Evolutionary conservation across 2,329 filamentous ascomycete species (phyloP).

Genomic region (Leptographium lundbergii): DNA sequence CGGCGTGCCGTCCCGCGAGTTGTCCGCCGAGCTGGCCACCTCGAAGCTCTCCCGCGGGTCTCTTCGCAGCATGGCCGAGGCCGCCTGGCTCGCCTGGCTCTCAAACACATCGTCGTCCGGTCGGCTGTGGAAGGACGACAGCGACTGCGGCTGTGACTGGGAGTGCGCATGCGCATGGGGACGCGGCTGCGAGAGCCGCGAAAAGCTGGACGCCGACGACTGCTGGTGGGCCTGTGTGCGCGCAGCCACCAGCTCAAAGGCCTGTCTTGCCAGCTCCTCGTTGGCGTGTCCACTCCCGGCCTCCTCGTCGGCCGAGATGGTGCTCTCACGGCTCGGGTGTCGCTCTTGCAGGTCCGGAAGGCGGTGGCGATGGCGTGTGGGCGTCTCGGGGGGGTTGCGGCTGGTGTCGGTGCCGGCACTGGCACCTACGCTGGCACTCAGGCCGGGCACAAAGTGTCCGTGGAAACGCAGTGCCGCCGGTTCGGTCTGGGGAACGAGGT

Average conservation of each 20-base stretch:
- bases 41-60: conserved; percentile 41
- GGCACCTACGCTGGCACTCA: neutral
- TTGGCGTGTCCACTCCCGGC: conserved; percentile 17
- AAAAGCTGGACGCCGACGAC: conserved; percentile 15
- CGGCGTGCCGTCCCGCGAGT: conserved; percentile 31
- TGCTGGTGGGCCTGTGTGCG: conserved; percentile 7
- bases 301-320: conserved; percentile 55
- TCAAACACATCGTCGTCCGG: conserved; percentile 44
- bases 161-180: neutral
- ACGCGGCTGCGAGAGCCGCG: conserved; percentile 4
- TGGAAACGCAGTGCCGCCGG: conserved; percentile 27
- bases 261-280: conserved; percentile 42
- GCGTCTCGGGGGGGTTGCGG: conserved; percentile 32
- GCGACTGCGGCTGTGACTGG: conserved; percentile 10
- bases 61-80: conserved; percentile 60
- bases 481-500: conserved; percentile 50
- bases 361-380: conserved; percentile 16
- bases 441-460: neutral
- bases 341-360: conserved; percentile 18
- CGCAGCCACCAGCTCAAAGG: conserved; percentile 36
- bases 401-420: conserved; percentile 6
- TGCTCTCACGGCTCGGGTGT: conserved; percentile 69
- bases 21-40: conserved; percentile 27
- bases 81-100: conserved; percentile 67
- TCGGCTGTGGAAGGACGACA: conserved; percentile 1